A percentile compares a stretch with the other conserved stretches of the same genome.
Evolutionary conservation across 192 early-diverging fungal species (phyloP).

Genomic region (Mortierella hygrophila): DNA sequence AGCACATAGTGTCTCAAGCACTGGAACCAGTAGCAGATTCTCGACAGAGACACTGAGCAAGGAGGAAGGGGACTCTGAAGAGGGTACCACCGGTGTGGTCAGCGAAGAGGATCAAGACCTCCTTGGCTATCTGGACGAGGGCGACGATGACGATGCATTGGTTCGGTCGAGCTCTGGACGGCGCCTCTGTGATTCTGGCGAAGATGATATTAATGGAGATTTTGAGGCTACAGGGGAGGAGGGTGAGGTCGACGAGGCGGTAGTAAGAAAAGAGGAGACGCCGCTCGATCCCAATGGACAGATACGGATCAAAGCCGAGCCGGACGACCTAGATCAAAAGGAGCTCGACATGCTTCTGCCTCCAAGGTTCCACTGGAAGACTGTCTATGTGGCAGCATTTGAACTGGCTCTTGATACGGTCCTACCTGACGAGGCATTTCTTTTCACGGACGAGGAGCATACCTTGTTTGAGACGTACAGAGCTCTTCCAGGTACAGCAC

Average conservation of each 20-base stretch:
- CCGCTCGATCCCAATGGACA: not conserved
- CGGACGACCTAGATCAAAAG: slow-evolving; percentile 9
- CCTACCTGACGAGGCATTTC: slow-evolving; percentile 51
- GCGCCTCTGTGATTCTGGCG: not conserved
- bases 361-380: slow-evolving; percentile 42
- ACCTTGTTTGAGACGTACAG: slow-evolving; percentile 49
- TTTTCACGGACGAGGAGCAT: slow-evolving; percentile 58
- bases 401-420: slow-evolving; percentile 57
- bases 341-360: slow-evolving; percentile 7
- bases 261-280: slow-evolving; percentile 4
- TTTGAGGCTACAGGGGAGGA: not conserved
- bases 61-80: not conserved
- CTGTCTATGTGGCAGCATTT: slow-evolving; percentile 60
- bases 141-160: not conserved
- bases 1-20: not conserved
- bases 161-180: not conserved
- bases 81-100: not conserved
- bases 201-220: slow-evolving; percentile 17
- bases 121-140: not conserved
- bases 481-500: slow-evolving; percentile 28
- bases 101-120: not conserved
- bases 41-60: not conserved
- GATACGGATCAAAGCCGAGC: slow-evolving; percentile 16
- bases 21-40: not conserved
- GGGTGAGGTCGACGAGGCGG: not conserved